Base-by-base conservation (phyloP, 2,329 filamentous ascomycete species). In the Aspergillus floridensis region DNA sequence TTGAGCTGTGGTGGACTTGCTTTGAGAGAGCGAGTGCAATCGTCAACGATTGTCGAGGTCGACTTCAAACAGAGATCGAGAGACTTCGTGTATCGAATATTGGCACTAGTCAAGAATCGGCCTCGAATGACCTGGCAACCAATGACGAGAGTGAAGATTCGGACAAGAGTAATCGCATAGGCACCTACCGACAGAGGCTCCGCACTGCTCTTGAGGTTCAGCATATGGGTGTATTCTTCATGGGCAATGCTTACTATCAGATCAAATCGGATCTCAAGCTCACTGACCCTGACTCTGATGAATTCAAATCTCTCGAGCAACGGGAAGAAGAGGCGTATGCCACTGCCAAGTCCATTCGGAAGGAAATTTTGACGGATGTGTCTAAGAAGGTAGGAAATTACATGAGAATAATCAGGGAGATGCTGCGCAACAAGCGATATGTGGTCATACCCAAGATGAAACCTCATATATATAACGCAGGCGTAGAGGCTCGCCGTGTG, bases 161-260 rank as follows among this genome's bases (percentile, higher is more conserved):
- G 2, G 77, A 78, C 10, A 78, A 76, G 41, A 75, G 74, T 57
- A 71, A 67, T 44, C 82, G 82, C 19, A 66, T 91, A 24, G 80
- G 82, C 52, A 82, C 86, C 41, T 82, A 84, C 53, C 85, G 87
- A 35, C 85, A 87, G 56, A 84, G 86, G 48, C 79, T 97, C 22
- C 87, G 92, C 10, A 82, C 81, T 21, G 87, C 90, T 2, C 79
- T 96, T 19, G 92, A 96, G 70, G 75, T 96, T 48, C 84, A 93
- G 61, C 93, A 97, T 72, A 87, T 88, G 64, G 91, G 89, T 31
- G 82, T 86, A 0, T 97, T 97, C 76, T 96, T 96, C 70, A 88
- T 88, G 26, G 92, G 88, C 14, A 96, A 92, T 66, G 89, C 88
- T 0, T 88, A 88, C 65, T 97, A 87, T 70, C 91, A 96, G 69